These are phyloP conservation scores for Trichothecium sympodiale DNA, from an alignment of 2,329 filamentous ascomycete genomes.

Conservation along the genomic window DNA sequence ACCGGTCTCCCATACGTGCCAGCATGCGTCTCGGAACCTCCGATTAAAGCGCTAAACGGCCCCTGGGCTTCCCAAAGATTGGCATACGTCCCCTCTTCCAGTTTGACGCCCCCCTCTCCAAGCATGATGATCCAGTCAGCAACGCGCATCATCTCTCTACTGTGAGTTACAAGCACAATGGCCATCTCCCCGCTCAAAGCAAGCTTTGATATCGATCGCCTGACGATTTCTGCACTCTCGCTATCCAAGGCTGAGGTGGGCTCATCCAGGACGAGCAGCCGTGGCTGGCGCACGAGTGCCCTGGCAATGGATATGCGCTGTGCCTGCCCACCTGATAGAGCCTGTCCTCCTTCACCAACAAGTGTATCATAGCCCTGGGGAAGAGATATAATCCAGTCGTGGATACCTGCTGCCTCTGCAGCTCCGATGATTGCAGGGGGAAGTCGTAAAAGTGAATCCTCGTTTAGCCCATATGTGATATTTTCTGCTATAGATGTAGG, in stretches of 20 bases:
- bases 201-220: constrained; percentile 48
- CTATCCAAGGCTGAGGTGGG: constrained; percentile 73
- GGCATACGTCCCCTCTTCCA: constrained; percentile 55
- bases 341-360: constrained; percentile 65
- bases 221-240: constrained; percentile 52
- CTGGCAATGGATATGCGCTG: constrained; percentile 75
- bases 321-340: constrained; percentile 69
- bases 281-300: constrained; percentile 60
- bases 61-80: constrained; percentile 39
- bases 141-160: constrained; percentile 74
- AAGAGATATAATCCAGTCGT: constrained; percentile 66
- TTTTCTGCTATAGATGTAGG: constrained; percentile 68
- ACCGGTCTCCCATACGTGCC: too few relatives aligned
- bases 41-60: constrained; percentile 37
- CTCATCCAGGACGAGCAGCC: constrained; percentile 73
- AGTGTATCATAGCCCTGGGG: constrained; percentile 49
- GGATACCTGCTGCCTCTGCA: constrained; percentile 52
- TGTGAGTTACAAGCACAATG: constrained; percentile 75
- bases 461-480: constrained; percentile 65
- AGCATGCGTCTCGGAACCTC: constrained; percentile 8
- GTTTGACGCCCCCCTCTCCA: constrained; percentile 49
- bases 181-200: constrained; percentile 41
- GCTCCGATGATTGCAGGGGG: constrained; percentile 34
- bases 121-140: constrained; percentile 65
- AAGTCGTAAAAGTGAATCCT: constrained; percentile 37